Percentiles rank a stretch among this genome's conserved stretches.
Evolutionary conservation across 257 asterid species (phyloP).

Genomic region (Scutellaria galericulata): DNA sequence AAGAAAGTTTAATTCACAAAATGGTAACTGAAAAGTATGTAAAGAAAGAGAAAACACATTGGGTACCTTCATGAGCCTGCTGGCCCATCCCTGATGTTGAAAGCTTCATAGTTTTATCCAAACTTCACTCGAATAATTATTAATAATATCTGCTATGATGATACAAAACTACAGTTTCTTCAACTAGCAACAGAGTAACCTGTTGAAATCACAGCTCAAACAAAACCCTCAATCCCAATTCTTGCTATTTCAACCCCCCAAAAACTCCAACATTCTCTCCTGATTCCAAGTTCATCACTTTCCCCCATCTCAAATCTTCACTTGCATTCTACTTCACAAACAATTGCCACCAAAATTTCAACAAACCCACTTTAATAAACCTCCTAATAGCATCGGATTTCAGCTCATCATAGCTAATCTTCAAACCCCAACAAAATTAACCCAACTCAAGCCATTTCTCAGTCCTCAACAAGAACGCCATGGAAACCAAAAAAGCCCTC

Average conservation of each 20-base stretch:
- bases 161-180: slow-evolving; percentile 16
- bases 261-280: slow-evolving; percentile 36
- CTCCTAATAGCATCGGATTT: slow-evolving; percentile 8
- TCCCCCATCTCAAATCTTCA: slow-evolving; percentile 35
- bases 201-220: slow-evolving; percentile 32
- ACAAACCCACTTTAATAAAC: slow-evolving; percentile 32
- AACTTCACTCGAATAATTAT: slow-evolving; percentile 34
- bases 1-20: slow-evolving; percentile 24
- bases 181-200: slow-evolving; percentile 21
- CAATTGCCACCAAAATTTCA: slow-evolving; percentile 25
- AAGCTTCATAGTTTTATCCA: slow-evolving; percentile 53
- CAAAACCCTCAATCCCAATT: slow-evolving; percentile 42
- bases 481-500: slow-evolving; percentile 28
- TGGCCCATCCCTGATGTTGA: slow-evolving; percentile 72
- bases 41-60: slow-evolving; percentile 31
- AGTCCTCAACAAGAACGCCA: slow-evolving; percentile 36
- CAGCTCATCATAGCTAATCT: slow-evolving; percentile 24
- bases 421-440: slow-evolving; percentile 26
- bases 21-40: slow-evolving; percentile 5
- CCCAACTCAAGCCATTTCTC: slow-evolving; percentile 35
- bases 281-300: slow-evolving; percentile 3
- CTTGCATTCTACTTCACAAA: slow-evolving; percentile 38
- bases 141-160: slow-evolving; percentile 22
- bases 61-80: slow-evolving; percentile 62
- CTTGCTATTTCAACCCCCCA: slow-evolving; percentile 38